These are phyloP conservation scores for Nannochloropsis salina DNA, from an alignment of 108 stramenopile species.

Conservation along the genomic window DNA sequence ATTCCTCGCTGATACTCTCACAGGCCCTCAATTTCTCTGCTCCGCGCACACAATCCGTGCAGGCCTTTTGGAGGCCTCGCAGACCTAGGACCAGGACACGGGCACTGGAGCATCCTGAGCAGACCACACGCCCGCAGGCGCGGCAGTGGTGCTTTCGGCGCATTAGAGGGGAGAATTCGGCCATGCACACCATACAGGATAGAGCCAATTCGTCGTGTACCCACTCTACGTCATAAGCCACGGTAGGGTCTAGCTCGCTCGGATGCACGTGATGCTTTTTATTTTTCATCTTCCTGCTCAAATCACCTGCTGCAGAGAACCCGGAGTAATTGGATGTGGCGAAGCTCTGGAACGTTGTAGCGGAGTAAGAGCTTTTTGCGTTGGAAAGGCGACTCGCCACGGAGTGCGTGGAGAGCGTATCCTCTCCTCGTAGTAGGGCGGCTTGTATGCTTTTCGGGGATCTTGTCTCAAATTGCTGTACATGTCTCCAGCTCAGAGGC, in stretches of 20 bases:
- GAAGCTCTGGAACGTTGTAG: background rate
- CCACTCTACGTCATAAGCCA: background rate
- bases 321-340: slow-evolving; percentile 3
- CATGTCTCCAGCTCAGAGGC: background rate
- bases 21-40: background rate
- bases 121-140: slow-evolving; percentile 24
- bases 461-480: background rate
- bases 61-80: background rate
- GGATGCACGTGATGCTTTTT: background rate
- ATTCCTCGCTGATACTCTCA: background rate
- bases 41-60: slow-evolving; percentile 17
- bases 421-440: background rate
- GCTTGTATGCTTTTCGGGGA: background rate
- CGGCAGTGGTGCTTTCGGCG: slow-evolving; percentile 25
- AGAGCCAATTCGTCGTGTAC: slow-evolving; percentile 6
- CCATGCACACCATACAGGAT: slow-evolving; percentile 9
- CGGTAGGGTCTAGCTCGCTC: background rate
- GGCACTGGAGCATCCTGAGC: background rate
- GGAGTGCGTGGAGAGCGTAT: slow-evolving; percentile 19
- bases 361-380: background rate
- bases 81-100: background rate
- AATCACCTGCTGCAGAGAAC: background rate
- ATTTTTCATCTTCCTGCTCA: background rate
- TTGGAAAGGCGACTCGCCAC: background rate
- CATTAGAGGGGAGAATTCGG: slow-evolving; percentile 18